Percentiles rank a stretch among this genome's conserved stretches.
Evolutionary conservation across 305 asterid genomes (phyloP).

Genomic region (Withania somnifera): DNA sequence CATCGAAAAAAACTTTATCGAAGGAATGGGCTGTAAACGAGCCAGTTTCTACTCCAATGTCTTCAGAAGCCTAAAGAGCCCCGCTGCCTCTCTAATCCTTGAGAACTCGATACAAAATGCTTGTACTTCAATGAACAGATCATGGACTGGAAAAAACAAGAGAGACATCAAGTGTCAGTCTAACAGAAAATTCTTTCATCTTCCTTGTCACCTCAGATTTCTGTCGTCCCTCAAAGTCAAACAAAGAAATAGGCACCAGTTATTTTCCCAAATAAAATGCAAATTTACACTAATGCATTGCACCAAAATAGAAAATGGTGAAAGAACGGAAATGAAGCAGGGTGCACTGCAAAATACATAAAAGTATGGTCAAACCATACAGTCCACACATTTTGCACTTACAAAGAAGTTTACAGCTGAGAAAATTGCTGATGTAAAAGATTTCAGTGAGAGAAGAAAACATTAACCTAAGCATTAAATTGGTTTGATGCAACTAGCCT

Average conservation of each 20-base stretch:
- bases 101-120: conserved; percentile 98
- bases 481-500: neutral
- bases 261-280: neutral
- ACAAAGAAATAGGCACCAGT: neutral
- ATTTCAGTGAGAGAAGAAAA: neutral
- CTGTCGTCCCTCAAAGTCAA: neutral
- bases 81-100: conserved; percentile 89
- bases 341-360: neutral
- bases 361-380: neutral
- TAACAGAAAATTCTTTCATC: neutral
- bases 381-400: neutral
- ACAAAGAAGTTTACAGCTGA: too few species aligned
- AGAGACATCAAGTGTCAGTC: neutral
- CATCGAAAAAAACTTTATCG: neutral
- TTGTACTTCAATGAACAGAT: conserved; percentile 90
- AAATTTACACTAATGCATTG: neutral
- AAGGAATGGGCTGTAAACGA: neutral
- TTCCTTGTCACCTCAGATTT: neutral
- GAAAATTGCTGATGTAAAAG: neutral
- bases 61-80: conserved; percentile 76
- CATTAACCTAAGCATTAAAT: neutral
- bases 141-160: conserved; percentile 54
- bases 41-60: conserved; percentile 40
- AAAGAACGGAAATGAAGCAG: neutral
- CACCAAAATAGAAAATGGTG: neutral